Percentiles rank a stretch among this genome's conserved stretches.
Evolutionary conservation across 2,329 filamentous ascomycete genomes (phyloP).

Genomic region (Verticillium nubilum): DNA sequence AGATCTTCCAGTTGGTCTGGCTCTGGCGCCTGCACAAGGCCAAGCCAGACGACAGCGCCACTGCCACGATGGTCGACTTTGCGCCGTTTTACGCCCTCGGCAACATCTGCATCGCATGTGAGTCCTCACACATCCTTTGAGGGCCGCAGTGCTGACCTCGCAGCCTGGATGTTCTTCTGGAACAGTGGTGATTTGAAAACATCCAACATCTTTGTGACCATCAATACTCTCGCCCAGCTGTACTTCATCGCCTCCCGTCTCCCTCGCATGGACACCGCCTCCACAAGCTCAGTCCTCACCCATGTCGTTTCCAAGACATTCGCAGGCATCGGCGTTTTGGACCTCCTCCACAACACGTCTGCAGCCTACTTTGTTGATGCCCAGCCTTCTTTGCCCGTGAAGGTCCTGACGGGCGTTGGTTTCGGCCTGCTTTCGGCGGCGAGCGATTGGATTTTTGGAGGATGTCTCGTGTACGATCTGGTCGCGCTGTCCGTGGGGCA

Average conservation of each 20-base stretch:
- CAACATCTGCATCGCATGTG: constrained; percentile 54
- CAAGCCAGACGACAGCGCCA: constrained; percentile 17
- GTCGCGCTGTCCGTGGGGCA: constrained; percentile 50
- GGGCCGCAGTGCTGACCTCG: background rate
- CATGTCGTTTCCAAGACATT: constrained; percentile 55
- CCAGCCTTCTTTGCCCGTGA: constrained; percentile 37
- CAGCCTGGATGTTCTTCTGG: constrained; percentile 59
- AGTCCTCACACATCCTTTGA: constrained; percentile 14
- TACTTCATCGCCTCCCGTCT: constrained; percentile 46
- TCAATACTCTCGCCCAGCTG: constrained; percentile 50
- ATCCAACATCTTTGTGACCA: constrained; percentile 48
- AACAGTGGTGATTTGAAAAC: constrained; percentile 43
- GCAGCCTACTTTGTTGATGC: constrained; percentile 49
- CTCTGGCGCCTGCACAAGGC: constrained; percentile 49
- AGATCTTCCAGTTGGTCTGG: constrained; percentile 53
- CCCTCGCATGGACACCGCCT: constrained; percentile 41
- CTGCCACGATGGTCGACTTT: constrained; percentile 45
- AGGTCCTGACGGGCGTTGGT: constrained; percentile 45
- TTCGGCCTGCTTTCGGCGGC: constrained; percentile 41
- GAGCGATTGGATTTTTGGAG: constrained; percentile 57
- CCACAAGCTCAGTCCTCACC: constrained; percentile 47
- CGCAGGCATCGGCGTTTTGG: constrained; percentile 54
- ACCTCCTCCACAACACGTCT: constrained; percentile 52
- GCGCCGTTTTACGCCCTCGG: constrained; percentile 50
- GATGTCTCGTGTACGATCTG: constrained; percentile 53